Conservation (phyloP, 2,329 filamentous ascomycete genomes). For the Colletotrichum sp. region DNA sequence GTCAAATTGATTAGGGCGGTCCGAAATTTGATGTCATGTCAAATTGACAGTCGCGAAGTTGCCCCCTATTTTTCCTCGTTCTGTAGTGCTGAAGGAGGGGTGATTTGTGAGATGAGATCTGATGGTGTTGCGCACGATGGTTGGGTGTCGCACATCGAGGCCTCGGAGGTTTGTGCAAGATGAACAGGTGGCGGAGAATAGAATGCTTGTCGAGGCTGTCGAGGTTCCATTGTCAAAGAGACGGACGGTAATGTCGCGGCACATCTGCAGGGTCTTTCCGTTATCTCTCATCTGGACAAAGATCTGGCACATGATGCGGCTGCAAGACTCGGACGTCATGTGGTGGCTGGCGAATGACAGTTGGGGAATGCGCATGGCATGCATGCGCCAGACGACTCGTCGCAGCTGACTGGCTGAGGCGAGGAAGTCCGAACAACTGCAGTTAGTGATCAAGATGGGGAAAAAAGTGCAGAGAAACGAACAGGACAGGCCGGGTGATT, state of each 20-base stretch:
- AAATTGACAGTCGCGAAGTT: conserved; percentile 10
- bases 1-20: conserved; percentile 19
- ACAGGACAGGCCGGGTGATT: not conserved
- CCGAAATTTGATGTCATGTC: conserved; percentile 21
- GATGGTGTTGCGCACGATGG: not conserved
- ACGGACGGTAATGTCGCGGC: not conserved
- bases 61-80: not conserved
- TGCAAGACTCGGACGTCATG: conserved; percentile 16
- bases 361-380: not conserved
- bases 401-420: not conserved
- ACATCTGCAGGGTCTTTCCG: not conserved
- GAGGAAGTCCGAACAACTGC: not conserved
- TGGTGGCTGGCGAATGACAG: conserved; percentile 16
- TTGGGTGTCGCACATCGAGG: not conserved
- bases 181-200: not conserved
- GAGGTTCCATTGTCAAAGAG: not conserved
- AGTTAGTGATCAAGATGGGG: not conserved
- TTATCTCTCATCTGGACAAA: conserved; percentile 1
- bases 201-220: not conserved
- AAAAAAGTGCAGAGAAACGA: not conserved
- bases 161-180: not conserved
- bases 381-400: not conserved
- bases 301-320: conserved; percentile 18
- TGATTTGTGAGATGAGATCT: conserved; percentile 2
- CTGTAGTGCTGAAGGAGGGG: not conserved